Percentiles rank a stretch among this genome's conserved stretches.
These are phyloP conservation scores for Pseudonitzschia multiseries DNA, from an alignment of 108 stramenopile genomes.

Conservation along the genomic window DNA sequence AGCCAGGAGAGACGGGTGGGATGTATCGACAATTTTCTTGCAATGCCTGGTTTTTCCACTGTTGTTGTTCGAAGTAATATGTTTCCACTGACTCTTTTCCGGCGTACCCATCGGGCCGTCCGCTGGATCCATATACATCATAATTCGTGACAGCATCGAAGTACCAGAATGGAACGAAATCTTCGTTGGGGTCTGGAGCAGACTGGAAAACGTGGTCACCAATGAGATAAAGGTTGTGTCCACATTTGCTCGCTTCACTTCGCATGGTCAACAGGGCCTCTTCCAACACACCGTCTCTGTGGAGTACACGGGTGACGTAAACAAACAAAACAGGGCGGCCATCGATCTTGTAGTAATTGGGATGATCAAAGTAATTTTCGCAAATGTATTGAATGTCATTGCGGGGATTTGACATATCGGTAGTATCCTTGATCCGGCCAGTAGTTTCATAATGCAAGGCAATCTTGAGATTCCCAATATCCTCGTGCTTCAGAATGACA, in stretches of 20 bases:
- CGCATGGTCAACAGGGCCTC: constrained; percentile 28
- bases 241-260: constrained; percentile 25
- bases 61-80: constrained; percentile 24
- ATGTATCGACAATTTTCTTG: constrained; percentile 34
- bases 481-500: constrained; percentile 38
- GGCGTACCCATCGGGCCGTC: constrained; percentile 21
- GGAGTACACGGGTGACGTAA: constrained; percentile 37
- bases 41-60: constrained; percentile 35
- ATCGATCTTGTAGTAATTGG: constrained; percentile 44
- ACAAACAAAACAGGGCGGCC: constrained; percentile 47
- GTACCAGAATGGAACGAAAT: constrained; percentile 25
- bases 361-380: constrained; percentile 44
- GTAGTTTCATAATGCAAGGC: constrained; percentile 48
- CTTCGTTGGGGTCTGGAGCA: constrained; percentile 20
- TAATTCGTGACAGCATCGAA: constrained; percentile 54
- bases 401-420: constrained; percentile 21
- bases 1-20: constrained; percentile 45
- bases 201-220: constrained; percentile 43
- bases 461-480: constrained; percentile 34
- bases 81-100: constrained; percentile 20
- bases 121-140: constrained; percentile 47
- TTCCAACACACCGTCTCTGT: constrained; percentile 21
- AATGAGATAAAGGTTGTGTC: constrained; percentile 40
- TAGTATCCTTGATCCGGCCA: constrained; percentile 17
- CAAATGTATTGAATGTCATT: constrained; percentile 26